Conservation (phyloP, 2,329 filamentous ascomycete species). For the Aurifilum marmelostoma region DNA sequence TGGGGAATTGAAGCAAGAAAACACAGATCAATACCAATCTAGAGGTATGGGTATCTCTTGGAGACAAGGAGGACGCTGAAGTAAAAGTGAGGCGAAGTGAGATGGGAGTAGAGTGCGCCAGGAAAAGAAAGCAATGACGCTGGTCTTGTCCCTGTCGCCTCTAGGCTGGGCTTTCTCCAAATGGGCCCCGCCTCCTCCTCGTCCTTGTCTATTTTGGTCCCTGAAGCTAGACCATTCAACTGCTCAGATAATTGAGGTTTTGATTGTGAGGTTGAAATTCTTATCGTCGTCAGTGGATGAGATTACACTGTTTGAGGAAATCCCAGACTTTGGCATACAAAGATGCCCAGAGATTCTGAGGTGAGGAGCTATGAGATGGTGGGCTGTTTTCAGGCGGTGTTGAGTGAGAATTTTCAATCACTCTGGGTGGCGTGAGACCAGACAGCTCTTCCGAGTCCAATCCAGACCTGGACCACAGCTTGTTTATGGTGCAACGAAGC, state of each 20-base stretch:
- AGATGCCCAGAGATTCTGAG: neutral
- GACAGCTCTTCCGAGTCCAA: neutral
- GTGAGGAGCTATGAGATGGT: neutral
- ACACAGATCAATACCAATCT: neutral
- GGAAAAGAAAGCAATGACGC: constrained; percentile 11
- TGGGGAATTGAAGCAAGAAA: neutral
- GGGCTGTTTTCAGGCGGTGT: neutral
- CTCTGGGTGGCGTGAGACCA: neutral
- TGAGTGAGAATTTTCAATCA: neutral
- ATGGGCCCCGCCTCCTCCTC: constrained; percentile 5
- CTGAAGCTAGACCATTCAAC: too few relatives aligned
- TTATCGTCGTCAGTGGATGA: too few relatives aligned
- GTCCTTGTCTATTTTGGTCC: neutral
- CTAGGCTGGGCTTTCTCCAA: constrained; percentile 8
- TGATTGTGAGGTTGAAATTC: neutral
- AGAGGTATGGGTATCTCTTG: constrained; percentile 2
- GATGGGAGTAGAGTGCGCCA: neutral
- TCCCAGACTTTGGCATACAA: neutral
- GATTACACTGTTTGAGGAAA: too few relatives aligned
- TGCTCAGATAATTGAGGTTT: neutral
- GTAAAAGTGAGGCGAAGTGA: neutral
- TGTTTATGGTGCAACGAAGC: neutral
- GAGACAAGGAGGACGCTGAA: neutral
- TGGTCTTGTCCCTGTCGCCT: constrained; percentile 2
- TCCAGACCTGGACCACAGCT: neutral